Evolutionary conservation across 352 stramenopile species (phyloP).

Genomic region (Phytophthora europaea): DNA sequence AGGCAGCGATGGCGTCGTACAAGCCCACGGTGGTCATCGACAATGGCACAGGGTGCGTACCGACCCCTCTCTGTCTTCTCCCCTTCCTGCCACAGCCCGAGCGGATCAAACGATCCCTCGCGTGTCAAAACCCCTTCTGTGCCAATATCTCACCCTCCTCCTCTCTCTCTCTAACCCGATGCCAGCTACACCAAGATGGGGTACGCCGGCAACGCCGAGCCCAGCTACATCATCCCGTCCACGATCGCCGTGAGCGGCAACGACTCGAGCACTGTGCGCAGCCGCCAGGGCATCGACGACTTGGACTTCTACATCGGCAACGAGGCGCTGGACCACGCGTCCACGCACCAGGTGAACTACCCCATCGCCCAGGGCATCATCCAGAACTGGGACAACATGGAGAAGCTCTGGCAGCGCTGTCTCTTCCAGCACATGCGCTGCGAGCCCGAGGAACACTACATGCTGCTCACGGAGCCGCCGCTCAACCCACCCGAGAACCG

Average conservation of each 20-base stretch:
- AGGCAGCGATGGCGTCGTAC: constrained; percentile 61
- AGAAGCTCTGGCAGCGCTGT: constrained; percentile 94
- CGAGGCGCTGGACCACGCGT: constrained; percentile 90
- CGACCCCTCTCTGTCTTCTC: neutral
- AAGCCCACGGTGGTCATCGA: constrained; percentile 97
- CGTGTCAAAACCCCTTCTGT: neutral
- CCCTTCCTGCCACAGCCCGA: neutral
- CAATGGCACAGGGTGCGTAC: constrained; percentile 94
- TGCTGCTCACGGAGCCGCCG: constrained; percentile 92
- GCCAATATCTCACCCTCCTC: neutral
- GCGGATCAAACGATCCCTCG: neutral
- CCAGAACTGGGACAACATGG: constrained; percentile 97
- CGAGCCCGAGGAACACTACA: constrained; percentile 95
- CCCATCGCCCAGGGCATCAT: constrained; percentile 91
- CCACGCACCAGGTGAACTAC: constrained; percentile 94
- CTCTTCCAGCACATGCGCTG: constrained; percentile 96
- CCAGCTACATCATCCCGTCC: constrained; percentile 97
- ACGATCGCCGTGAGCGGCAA: constrained; percentile 88
- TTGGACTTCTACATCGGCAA: constrained; percentile 97
- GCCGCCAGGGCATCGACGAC: constrained; percentile 93
- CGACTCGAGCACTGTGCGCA: constrained; percentile 80
- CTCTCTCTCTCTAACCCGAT: constrained; percentile 8
- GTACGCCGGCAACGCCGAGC: constrained; percentile 95
- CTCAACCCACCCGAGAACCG: constrained; percentile 96
- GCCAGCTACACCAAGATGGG: constrained; percentile 97